These are phyloP conservation scores for Teunomyces stri DNA, from an alignment of 805 yeast genomes.

Conservation along the genomic window DNA sequence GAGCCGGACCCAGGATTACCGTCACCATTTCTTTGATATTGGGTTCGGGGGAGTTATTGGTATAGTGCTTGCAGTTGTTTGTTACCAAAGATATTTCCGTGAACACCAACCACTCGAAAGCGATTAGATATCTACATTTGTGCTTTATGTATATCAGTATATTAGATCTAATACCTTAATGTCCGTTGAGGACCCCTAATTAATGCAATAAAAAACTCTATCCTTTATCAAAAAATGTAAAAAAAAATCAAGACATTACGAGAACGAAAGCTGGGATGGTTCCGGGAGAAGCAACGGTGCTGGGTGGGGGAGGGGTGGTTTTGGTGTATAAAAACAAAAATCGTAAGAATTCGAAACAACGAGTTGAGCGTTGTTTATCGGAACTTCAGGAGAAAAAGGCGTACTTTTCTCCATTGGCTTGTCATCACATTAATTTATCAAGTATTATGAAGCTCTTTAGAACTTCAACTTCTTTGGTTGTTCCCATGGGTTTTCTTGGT, in stretches of 20 bases:
- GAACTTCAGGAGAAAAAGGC: conserved; percentile 2
- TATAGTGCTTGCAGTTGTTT: conserved; percentile 19
- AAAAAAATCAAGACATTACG: conserved; percentile 19
- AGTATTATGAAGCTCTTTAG: conserved; percentile 34
- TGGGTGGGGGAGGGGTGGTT: conserved; percentile 2
- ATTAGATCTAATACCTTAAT: conserved; percentile 22
- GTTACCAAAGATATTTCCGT: conserved; percentile 28
- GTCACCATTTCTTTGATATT: conserved; percentile 35
- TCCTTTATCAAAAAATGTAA: conserved; percentile 21
- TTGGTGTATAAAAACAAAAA: conserved; percentile 10
- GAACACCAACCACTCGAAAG: neutral
- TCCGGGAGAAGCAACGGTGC: conserved; percentile 2
- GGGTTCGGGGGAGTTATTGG: conserved; percentile 34
- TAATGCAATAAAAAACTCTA: conserved; percentile 44
- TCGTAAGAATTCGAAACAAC: conserved; percentile 26
- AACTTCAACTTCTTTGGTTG: conserved; percentile 78
- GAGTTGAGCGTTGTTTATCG: conserved; percentile 46
- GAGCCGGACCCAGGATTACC: conserved; percentile 26
- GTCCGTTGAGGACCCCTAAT: conserved; percentile 54
- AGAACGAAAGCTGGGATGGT: conserved; percentile 10
- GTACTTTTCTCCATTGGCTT: conserved; percentile 8
- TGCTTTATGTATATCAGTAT: conserved; percentile 2
- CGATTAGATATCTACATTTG: conserved; percentile 1
- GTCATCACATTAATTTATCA: conserved; percentile 45
- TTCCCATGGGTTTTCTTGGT: conserved; percentile 99